Percentiles rank a stretch among this genome's conserved stretches.
phyloP scores from a whole-genome alignment of 306 rosid genomes.

The Arachis stenosperma region DNA sequence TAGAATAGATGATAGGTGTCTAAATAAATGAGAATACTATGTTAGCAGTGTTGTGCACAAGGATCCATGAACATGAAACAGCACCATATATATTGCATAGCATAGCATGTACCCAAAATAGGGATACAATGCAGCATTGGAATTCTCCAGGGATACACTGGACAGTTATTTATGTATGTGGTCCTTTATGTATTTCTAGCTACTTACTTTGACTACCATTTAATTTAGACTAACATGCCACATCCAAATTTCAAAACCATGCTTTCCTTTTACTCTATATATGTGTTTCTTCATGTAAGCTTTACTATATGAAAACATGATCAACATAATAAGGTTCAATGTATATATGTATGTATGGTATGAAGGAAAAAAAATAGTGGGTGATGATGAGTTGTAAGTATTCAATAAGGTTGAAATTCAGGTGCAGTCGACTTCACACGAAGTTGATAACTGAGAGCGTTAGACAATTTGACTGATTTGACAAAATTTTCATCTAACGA shows the following conservation, averaged over 20 bases:
- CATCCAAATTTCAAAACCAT: slow-evolving; percentile 9
- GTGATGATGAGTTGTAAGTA: too few relatives aligned
- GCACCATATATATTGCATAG: slow-evolving; percentile 31
- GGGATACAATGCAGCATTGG: slow-evolving; percentile 30
- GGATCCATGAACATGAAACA: slow-evolving; percentile 44
- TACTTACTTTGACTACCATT: slow-evolving; percentile 15
- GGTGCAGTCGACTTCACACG: too few relatives aligned
- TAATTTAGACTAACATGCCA: slow-evolving; percentile 9
- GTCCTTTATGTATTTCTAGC: slow-evolving; percentile 24
- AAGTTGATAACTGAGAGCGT: too few relatives aligned
- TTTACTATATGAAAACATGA: too few relatives aligned
- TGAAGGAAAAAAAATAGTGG: too few relatives aligned
- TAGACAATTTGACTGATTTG: too few relatives aligned
- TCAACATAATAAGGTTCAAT: too few relatives aligned
- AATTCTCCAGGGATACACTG: slow-evolving; percentile 39
- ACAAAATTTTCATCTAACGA: too few relatives aligned
- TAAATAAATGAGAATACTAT: slow-evolving; percentile 30
- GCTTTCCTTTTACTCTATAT: background rate
- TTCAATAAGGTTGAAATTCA: too few relatives aligned
- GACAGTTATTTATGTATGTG: slow-evolving; percentile 35
- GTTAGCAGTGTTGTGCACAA: slow-evolving; percentile 37
- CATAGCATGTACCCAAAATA: slow-evolving; percentile 31
- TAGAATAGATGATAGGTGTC: background rate
- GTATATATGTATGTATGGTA: too few relatives aligned
- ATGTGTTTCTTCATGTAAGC: too few relatives aligned